These are phyloP conservation scores for Carex arenaria DNA, from an alignment of 202 grass and related monocot species.

Conservation along the genomic window DNA sequence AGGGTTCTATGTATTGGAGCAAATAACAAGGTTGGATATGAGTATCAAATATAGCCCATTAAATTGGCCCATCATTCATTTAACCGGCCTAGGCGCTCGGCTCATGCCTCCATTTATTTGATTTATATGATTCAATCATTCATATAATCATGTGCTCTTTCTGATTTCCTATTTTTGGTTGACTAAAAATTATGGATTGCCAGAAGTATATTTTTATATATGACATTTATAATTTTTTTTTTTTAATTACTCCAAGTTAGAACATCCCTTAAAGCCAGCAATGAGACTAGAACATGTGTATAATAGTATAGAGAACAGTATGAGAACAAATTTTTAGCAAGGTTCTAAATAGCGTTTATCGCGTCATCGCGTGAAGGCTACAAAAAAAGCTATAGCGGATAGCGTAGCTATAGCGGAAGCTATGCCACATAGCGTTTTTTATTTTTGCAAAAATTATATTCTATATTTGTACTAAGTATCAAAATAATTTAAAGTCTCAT, in stretches of 20 bases:
- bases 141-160: not conserved
- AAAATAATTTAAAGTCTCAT: too few relatives aligned
- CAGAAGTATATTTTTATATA: not conserved
- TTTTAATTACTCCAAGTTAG: not conserved
- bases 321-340: not conserved
- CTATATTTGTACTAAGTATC: too few relatives aligned
- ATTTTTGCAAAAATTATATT: too few relatives aligned
- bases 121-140: not conserved
- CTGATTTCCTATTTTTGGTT: not conserved
- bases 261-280: not conserved
- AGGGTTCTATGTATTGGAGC: not conserved
- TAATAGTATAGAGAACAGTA: not conserved
- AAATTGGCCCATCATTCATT: not conserved
- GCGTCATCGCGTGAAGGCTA: too few relatives aligned
- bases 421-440: too few relatives aligned
- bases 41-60: not conserved
- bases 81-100: not conserved
- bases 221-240: not conserved
- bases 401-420: too few relatives aligned
- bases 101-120: not conserved
- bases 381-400: too few relatives aligned
- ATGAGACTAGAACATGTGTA: slow-evolving; percentile 1
- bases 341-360: too few relatives aligned
- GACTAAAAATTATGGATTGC: not conserved
- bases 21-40: too few relatives aligned